These are phyloP conservation scores for Candida vaughaniae DNA, from an alignment of 805 yeast species.

Conservation along the genomic window DNA sequence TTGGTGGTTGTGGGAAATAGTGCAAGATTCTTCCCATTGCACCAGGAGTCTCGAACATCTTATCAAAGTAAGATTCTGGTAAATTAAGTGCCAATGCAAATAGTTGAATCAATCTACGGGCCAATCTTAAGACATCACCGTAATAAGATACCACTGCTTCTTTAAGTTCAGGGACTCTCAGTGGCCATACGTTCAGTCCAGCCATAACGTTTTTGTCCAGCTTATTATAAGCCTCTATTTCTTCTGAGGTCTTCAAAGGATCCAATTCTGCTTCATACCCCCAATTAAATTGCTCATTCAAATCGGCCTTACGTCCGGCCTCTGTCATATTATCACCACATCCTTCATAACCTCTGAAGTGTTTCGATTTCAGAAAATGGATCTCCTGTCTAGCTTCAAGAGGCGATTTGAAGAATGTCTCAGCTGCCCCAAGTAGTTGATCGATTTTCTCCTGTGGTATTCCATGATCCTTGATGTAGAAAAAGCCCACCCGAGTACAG, in stretches of 20 bases:
- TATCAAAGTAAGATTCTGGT: conserved; percentile 11
- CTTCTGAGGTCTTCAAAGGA: conserved; percentile 10
- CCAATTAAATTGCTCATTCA: conserved; percentile 15
- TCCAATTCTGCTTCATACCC: conserved; percentile 13
- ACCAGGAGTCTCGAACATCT: conserved; percentile 11
- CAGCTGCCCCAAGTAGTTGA: conserved; percentile 4
- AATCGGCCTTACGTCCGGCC: conserved; percentile 12
- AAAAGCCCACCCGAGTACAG: conserved; percentile 12
- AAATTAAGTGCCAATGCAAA: conserved; percentile 11
- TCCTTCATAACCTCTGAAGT: conserved; percentile 14
- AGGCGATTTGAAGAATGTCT: conserved; percentile 11
- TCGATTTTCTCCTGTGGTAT: conserved; percentile 7
- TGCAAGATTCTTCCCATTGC: conserved; percentile 15
- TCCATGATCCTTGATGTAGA: conserved; percentile 12
- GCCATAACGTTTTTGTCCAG: conserved; percentile 10
- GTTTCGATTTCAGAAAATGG: conserved; percentile 12
- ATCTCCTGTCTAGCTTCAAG: conserved; percentile 9
- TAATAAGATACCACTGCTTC: conserved; percentile 10
- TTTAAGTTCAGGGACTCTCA: conserved; percentile 9
- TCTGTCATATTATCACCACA: conserved; percentile 14
- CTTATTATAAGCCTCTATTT: conserved; percentile 8
- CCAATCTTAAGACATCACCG: conserved; percentile 5
- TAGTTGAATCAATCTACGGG: conserved; percentile 9
- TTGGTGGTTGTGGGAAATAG: conserved; percentile 9
- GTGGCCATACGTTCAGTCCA: conserved; percentile 12